Evolutionary conservation across 768 basidiomycete genomes (phyloP).

Genomic region (Trametes cubensis): DNA sequence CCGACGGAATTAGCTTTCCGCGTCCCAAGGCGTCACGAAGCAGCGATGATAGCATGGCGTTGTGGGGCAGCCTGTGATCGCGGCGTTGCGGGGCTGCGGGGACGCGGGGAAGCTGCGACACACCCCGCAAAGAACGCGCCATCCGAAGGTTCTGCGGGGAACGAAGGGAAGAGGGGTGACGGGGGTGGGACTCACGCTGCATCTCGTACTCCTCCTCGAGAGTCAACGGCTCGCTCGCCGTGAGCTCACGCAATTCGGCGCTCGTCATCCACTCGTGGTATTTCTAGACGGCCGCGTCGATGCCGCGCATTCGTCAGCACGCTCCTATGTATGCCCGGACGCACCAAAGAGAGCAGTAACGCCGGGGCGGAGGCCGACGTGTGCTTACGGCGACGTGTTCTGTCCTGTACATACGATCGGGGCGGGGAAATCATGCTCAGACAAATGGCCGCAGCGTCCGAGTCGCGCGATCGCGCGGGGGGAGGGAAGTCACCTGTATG

Average conservation of each 20-base stretch:
- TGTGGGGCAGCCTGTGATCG: neutral
- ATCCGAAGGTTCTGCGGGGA: too few species aligned
- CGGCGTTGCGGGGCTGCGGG: constrained; percentile 3
- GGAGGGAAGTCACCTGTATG: constrained; percentile 56
- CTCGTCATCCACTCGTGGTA: constrained; percentile 91
- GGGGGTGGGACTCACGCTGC: constrained; percentile 61
- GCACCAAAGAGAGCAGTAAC: neutral
- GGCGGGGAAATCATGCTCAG: constrained; percentile 1
- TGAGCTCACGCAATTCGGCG: constrained; percentile 69
- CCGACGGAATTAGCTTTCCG: constrained; percentile 9
- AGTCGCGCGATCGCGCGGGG: constrained; percentile 4
- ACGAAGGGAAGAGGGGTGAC: too few species aligned
- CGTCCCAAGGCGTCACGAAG: neutral
- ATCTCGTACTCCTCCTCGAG: constrained; percentile 85
- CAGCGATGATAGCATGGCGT: neutral
- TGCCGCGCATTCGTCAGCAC: constrained; percentile 9
- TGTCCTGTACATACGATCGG: constrained; percentile 28
- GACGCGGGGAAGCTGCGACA: neutral
- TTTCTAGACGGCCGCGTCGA: constrained; percentile 45
- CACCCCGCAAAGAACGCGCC: too few species aligned
- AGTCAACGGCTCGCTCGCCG: constrained; percentile 82
- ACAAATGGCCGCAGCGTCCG: neutral
- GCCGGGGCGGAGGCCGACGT: neutral
- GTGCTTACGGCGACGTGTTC: constrained; percentile 45
- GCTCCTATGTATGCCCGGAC: neutral